A percentile compares a stretch with the other conserved stretches of the same genome.
Evolutionary conservation across 2,329 filamentous ascomycete genomes (phyloP).

Genomic region (Penicillium sp.): DNA sequence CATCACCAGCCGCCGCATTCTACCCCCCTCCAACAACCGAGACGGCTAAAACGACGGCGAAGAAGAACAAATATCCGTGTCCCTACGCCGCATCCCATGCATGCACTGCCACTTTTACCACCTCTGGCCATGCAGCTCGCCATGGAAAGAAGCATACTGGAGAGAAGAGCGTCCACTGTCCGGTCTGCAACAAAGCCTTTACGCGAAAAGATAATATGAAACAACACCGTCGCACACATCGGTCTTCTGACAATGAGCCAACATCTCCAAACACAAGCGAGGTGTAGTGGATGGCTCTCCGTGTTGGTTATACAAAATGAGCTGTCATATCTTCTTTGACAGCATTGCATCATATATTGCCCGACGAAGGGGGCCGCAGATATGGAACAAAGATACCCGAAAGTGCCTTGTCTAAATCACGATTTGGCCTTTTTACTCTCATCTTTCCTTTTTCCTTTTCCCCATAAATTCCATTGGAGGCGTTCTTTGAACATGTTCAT

Average conservation of each 20-base stretch:
- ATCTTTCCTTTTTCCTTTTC: not conserved
- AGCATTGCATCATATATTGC: not conserved
- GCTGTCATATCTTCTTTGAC: not conserved
- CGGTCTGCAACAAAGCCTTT: conserved; percentile 64
- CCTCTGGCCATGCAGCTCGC: conserved; percentile 63
- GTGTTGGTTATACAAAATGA: not conserved
- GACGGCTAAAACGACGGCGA: conserved; percentile 22
- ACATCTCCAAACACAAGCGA: conserved; percentile 5
- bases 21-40: conserved; percentile 21
- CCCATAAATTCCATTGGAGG: not conserved
- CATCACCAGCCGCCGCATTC: conserved; percentile 8
- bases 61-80: conserved; percentile 64
- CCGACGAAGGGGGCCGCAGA: not conserved
- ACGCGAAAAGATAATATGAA: conserved; percentile 69
- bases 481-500: conserved; percentile 5
- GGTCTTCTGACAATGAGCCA: conserved; percentile 32
- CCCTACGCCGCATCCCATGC: conserved; percentile 57
- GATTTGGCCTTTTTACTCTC: not conserved
- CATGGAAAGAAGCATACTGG: conserved; percentile 67
- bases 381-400: conserved; percentile 1
- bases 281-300: not conserved
- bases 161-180: conserved; percentile 65
- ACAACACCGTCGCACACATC: conserved; percentile 62
- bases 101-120: conserved; percentile 62
- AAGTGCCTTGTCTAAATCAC: not conserved